Percentiles rank a stretch among this genome's conserved stretches.
Conservation (phyloP, 2,329 filamentous ascomycete genomes). For the Orbilia oligospora region DNA sequence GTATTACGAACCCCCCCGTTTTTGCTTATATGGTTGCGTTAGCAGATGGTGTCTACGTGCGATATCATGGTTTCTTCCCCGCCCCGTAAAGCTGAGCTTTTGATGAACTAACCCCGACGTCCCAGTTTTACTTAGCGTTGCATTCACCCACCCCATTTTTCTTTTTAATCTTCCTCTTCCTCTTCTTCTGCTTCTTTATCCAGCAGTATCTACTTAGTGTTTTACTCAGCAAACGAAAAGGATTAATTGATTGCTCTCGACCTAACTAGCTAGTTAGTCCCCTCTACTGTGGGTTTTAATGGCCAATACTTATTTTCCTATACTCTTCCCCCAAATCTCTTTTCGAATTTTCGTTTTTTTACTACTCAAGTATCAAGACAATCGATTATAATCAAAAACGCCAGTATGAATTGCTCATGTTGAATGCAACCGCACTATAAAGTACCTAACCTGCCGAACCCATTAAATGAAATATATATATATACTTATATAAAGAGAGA, state of each 20-base stretch:
- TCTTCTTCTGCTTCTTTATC: neutral
- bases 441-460: neutral
- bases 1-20: neutral
- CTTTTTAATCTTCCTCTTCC: constrained; percentile 2
- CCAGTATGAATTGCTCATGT: constrained; percentile 17
- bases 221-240: neutral
- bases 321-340: neutral
- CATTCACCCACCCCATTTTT: constrained; percentile 23
- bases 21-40: neutral
- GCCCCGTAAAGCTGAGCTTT: neutral
- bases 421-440: constrained; percentile 3
- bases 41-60: constrained; percentile 5
- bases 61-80: constrained; percentile 11
- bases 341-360: neutral
- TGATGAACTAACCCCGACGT: neutral
- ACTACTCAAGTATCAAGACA: neutral
- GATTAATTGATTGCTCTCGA: neutral
- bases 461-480: constrained; percentile 11
- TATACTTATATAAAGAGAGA: constrained; percentile 18
- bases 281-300: neutral
- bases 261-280: neutral
- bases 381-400: constrained; percentile 1
- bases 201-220: neutral
- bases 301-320: neutral
- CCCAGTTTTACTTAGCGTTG: constrained; percentile 59